A percentile compares a stretch with the other conserved stretches of the same genome.
These are phyloP conservation scores for Bolboschoenus planiculmis DNA, from an alignment of 176 grass and related monocot genomes.

Conservation along the genomic window DNA sequence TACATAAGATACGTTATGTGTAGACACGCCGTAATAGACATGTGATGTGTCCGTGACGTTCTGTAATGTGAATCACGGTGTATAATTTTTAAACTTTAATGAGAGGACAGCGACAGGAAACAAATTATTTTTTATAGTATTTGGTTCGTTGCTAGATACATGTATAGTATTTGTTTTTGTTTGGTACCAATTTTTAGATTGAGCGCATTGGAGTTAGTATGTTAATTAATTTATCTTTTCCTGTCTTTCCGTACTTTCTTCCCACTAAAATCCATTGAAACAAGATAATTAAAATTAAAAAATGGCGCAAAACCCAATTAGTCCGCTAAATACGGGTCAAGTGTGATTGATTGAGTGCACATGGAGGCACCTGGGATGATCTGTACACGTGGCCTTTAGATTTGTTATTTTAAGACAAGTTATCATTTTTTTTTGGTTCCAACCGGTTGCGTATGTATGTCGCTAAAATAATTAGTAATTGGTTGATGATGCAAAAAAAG, in stretches of 20 bases:
- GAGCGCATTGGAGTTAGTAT: too few species aligned
- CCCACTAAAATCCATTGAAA: background rate
- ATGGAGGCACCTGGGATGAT: constrained; percentile 10
- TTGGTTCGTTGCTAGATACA: background rate
- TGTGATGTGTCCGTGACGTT: too few species aligned
- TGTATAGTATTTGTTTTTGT: background rate
- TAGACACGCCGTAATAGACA: too few species aligned
- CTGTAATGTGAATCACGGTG: too few species aligned
- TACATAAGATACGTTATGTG: too few species aligned
- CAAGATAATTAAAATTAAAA: background rate
- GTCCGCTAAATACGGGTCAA: constrained; percentile 12
- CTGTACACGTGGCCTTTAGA: background rate
- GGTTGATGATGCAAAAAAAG: too few species aligned
- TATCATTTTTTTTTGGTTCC: too few species aligned
- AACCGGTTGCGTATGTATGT: too few species aligned
- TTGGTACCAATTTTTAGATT: background rate
- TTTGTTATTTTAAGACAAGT: background rate
- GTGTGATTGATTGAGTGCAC: constrained; percentile 12
- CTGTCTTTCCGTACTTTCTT: background rate
- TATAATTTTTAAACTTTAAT: too few species aligned
- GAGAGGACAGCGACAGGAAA: background rate
- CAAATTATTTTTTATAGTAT: background rate
- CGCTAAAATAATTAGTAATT: too few species aligned
- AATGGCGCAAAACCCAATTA: background rate
- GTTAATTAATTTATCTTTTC: background rate